phyloP scores from a whole-genome alignment of 2,329 filamentous ascomycete species.

The Sporothrix dimorphospora region DNA sequence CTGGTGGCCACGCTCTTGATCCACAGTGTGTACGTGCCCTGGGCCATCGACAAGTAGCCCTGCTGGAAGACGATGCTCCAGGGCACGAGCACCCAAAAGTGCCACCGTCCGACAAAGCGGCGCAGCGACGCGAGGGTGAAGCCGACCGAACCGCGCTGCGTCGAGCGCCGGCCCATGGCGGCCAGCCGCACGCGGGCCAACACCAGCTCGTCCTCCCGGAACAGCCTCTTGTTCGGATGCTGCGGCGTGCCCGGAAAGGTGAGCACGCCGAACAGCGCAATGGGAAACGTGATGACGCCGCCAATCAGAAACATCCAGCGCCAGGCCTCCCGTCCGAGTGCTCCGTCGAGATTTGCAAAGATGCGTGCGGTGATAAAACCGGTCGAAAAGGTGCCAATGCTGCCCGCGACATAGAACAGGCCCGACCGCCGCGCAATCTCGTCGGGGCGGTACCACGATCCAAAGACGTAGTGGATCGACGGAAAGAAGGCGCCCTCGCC shows the following conservation, averaged over 20 bases:
- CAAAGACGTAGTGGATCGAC: conserved; percentile 25
- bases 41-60: conserved; percentile 27
- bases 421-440: conserved; percentile 23
- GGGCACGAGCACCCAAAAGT: conserved; percentile 32
- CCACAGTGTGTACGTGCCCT: conserved; percentile 30
- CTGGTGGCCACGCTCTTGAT: conserved; percentile 22
- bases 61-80: conserved; percentile 31
- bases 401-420: conserved; percentile 37
- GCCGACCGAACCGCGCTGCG: not conserved
- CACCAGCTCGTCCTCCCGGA: conserved; percentile 40
- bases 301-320: conserved; percentile 49
- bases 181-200: conserved; percentile 41
- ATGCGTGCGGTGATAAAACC: conserved; percentile 37
- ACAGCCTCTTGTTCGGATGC: conserved; percentile 41
- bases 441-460: conserved; percentile 25
- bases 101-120: conserved; percentile 28
- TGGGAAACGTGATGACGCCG: conserved; percentile 37
- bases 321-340: conserved; percentile 42
- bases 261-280: conserved; percentile 35
- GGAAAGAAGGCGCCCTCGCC: conserved; percentile 28
- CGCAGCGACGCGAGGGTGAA: not conserved
- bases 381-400: conserved; percentile 25
- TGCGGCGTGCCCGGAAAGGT: conserved; percentile 42
- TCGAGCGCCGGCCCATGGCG: conserved; percentile 23
- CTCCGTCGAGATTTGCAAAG: conserved; percentile 43